phyloP scores from a whole-genome alignment of 805 yeast genomes.

The Wickerhamiella shivajii region DNA sequence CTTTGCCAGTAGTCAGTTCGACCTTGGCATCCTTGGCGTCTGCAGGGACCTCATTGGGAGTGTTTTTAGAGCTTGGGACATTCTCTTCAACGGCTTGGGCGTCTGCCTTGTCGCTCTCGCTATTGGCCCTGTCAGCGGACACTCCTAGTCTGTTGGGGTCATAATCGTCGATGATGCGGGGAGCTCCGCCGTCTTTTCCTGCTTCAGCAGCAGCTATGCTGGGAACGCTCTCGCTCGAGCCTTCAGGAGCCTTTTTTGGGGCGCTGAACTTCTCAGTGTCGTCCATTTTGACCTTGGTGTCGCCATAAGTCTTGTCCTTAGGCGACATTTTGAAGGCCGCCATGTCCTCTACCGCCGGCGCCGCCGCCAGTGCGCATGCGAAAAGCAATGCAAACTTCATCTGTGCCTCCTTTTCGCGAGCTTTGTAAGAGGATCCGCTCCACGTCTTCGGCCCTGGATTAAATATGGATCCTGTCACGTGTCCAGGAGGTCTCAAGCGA shows the following conservation, averaged over 20 bases:
- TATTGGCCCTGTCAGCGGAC: conserved; percentile 17
- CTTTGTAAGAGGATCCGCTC: too few relatives aligned
- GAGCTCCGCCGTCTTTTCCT: conserved; percentile 16
- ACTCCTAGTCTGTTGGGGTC: conserved; percentile 26
- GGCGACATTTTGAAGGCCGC: conserved; percentile 25
- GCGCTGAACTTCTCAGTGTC: conserved; percentile 20
- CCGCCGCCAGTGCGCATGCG: too few relatives aligned
- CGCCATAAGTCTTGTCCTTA: conserved; percentile 21
- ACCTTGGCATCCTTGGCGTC: conserved; percentile 7
- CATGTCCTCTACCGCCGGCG: conserved; percentile 2
- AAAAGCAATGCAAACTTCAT: too few relatives aligned
- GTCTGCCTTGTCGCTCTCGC: conserved; percentile 1
- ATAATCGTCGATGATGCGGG: conserved; percentile 25
- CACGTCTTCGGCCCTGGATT: too few relatives aligned
- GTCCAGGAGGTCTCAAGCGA: too few relatives aligned
- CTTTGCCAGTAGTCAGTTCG: conserved; percentile 9
- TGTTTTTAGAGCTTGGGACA: conserved; percentile 1
- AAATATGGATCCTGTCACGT: too few relatives aligned
- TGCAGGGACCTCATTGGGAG: conserved; percentile 3
- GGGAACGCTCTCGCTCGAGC: neutral
- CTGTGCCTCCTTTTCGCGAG: too few relatives aligned
- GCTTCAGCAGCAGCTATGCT: neutral
- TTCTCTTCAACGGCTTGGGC: conserved; percentile 2
- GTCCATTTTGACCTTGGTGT: conserved; percentile 14
- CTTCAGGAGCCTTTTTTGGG: conserved; percentile 16